Percentiles rank a stretch among this genome's conserved stretches.
These are phyloP conservation scores for Sideroxylon spinosum DNA, from an alignment of 179 eudicot genomes.

Conservation along the genomic window DNA sequence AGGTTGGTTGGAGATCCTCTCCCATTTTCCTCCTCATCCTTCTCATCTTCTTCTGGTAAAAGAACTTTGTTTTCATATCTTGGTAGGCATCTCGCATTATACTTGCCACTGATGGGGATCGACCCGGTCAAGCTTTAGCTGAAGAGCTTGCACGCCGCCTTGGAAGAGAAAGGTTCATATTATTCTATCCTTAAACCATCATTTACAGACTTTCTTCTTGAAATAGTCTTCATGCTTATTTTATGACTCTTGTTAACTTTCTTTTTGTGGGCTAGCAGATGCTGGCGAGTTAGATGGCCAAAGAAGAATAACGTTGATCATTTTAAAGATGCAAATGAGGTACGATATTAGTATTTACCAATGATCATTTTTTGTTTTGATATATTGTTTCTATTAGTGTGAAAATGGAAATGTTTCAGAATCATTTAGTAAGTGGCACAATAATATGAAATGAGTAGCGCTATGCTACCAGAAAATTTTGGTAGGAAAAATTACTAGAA, in stretches of 20 bases:
- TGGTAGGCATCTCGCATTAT: constrained; percentile 86
- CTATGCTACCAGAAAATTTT: no score
- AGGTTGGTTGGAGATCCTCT: constrained; percentile 45
- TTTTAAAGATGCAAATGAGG: constrained; percentile 98
- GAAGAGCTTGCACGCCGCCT: constrained; percentile 99
- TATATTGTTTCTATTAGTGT: no score
- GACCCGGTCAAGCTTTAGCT: constrained; percentile 95
- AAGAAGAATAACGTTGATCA: constrained; percentile 48
- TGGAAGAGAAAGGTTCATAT: constrained; percentile 79
- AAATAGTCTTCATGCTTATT: not conserved
- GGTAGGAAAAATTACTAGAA: no score
- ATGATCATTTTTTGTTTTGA: not conserved
- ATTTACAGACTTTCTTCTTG: not conserved
- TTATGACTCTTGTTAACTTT: not conserved
- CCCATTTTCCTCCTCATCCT: not conserved
- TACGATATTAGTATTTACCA: constrained; percentile 18
- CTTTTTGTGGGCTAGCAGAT: constrained; percentile 39
- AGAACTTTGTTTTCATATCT: constrained; percentile 13
- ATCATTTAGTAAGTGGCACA: no score
- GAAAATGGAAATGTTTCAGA: no score
- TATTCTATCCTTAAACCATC: not conserved
- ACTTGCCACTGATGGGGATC: constrained; percentile 90
- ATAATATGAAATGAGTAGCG: no score
- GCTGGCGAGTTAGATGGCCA: constrained; percentile 97
- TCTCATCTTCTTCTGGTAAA: not conserved